Evolutionary conservation across 768 basidiomycete species (phyloP).

Genomic region (Rhizopogon sp.): DNA sequence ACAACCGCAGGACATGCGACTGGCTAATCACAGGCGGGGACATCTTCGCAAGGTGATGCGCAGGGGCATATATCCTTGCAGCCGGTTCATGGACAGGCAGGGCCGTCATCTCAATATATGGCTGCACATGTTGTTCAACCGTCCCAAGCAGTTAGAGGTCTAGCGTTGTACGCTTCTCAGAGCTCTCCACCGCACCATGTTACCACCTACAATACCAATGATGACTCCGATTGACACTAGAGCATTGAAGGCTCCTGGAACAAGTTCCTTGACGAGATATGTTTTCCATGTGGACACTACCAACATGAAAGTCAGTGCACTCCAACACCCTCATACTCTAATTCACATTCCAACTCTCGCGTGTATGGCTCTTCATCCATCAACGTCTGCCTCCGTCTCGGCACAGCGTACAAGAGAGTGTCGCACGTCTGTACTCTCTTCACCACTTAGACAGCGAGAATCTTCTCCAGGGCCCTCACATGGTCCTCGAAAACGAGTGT

Average conservation of each 20-base stretch:
- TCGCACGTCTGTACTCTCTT: constrained; percentile 47
- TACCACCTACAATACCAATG: background rate
- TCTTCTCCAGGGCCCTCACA: constrained; percentile 35
- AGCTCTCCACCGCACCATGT: background rate
- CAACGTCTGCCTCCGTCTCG: constrained; percentile 7
- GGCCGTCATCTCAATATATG: background rate
- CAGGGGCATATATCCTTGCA: too few species aligned
- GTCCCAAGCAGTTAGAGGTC: too few species aligned
- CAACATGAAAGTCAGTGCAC: constrained; percentile 52
- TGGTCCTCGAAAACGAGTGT: constrained; percentile 39
- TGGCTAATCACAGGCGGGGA: background rate
- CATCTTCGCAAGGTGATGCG: background rate
- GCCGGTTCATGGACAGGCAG: background rate
- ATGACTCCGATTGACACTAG: background rate
- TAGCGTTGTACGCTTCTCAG: too few species aligned
- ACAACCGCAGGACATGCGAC: background rate
- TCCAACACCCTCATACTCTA: constrained; percentile 25
- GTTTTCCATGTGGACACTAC: background rate
- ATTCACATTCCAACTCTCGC: constrained; percentile 22
- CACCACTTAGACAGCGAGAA: constrained; percentile 26
- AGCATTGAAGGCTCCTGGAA: background rate
- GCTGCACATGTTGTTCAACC: background rate
- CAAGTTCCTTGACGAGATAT: background rate
- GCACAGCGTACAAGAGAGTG: constrained; percentile 29
- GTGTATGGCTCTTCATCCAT: constrained; percentile 35